These are phyloP conservation scores for Xerocomus spinulosus DNA, from an alignment of 768 basidiomycete species.

Conservation along the genomic window DNA sequence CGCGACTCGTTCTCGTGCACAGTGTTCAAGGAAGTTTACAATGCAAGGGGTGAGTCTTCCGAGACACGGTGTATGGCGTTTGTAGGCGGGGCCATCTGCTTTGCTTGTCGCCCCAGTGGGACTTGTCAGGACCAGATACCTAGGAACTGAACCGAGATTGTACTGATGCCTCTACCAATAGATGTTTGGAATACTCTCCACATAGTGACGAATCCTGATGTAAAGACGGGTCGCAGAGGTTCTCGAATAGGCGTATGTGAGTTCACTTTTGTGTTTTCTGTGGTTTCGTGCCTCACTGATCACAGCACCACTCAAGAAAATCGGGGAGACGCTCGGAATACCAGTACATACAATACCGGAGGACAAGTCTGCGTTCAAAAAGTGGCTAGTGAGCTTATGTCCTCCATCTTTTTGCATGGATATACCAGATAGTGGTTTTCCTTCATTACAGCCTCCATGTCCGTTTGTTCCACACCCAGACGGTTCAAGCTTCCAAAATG, in stretches of 20 bases:
- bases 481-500: conserved; percentile 20
- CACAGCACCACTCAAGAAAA: conserved; percentile 64
- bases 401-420: neutral
- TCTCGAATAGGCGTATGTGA: conserved; percentile 53
- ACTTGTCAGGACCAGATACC: too few species aligned
- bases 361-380: conserved; percentile 52
- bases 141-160: too few species aligned
- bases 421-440: neutral
- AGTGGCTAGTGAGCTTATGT: conserved; percentile 52
- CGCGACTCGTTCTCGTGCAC: conserved; percentile 84
- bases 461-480: conserved; percentile 25
- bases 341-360: conserved; percentile 60
- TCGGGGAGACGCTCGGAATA: conserved; percentile 51
- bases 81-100: too few species aligned
- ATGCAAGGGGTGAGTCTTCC: conserved; percentile 49
- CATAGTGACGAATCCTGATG: conserved; percentile 72
- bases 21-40: conserved; percentile 60
- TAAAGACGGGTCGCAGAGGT: conserved; percentile 56
- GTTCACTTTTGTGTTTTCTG: neutral
- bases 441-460: conserved; percentile 40
- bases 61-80: neutral
- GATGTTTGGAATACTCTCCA: conserved; percentile 72
- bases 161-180: conserved; percentile 30
- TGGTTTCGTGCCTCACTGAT: neutral
- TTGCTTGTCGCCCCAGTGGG: too few species aligned